Evolutionary conservation across 345 rosid genomes (phyloP), one percentile per base, ranked within the genome.

Genomic region (Tarenaya hassleriana): DNA sequence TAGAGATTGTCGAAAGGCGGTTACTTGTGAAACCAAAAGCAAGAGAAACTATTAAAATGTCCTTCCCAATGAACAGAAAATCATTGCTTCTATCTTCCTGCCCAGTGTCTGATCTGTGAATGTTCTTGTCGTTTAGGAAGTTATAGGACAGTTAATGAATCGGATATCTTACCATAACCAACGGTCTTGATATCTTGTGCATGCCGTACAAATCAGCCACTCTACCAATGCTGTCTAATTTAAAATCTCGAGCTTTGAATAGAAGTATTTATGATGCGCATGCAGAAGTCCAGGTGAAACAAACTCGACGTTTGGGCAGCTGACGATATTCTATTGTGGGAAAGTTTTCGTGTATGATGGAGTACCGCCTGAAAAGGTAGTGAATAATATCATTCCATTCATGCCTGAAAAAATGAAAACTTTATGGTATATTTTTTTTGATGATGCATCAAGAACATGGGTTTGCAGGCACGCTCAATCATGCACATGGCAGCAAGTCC

Each of bases 271-370:
- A 14, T 67, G 39, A 39, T 66, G 41, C 43, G 73, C 64, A 35
- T 35, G 41, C 78, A 81, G 97, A 67, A 68, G 77, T 65, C 72
- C 70, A 0, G 69, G 62, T 63, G 82, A 69, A 48, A 47, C 69
- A 34, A 75, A 61, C 67, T 73, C 69, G 32, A 13, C 34, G 6
- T 50, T 53, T 44, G 86, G 77, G 61, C 96, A 91, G 66, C 82
- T 91, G 98, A 82, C 96, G 1, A 87, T 91, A 67, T 84, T 91
- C 74, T 91, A 91, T 64, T 63, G 87, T 40, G 98, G 98, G 11
- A 84, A 87, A 77, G 86, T 91, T 66, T 84, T 82, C 54, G 98
- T 87, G 29, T 91, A 82, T 62, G 87, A 86, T 61, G 82, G 80
- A 41, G 81, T 91, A 63, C 77, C 89, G 34, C 75, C 80, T 45